Conservation (phyloP, 1,284 basidiomycete genomes). For the Amylostereum chailletii region DNA sequence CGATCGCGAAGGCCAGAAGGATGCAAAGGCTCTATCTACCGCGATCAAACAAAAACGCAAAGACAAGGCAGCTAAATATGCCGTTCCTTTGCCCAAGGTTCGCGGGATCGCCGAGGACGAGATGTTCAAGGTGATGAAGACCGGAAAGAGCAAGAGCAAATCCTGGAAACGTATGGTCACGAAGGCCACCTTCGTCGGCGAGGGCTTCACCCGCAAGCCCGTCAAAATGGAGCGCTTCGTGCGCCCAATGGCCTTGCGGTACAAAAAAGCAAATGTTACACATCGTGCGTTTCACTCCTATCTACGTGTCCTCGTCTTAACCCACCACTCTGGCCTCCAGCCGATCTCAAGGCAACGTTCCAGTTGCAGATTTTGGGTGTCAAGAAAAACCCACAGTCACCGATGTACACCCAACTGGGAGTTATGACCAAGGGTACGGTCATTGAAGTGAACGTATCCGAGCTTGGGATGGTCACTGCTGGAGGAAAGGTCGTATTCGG, state of each 20-base stretch:
- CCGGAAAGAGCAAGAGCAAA: slow-evolving; percentile 95
- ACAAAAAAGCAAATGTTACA: slow-evolving; percentile 98
- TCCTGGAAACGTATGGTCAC: slow-evolving; percentile 99
- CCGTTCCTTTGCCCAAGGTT: slow-evolving; percentile 95
- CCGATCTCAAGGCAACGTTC: slow-evolving; percentile 97
- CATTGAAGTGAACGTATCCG: slow-evolving; percentile 96
- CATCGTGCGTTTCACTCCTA: slow-evolving; percentile 65
- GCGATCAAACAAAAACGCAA: slow-evolving; percentile 99
- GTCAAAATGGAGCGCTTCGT: slow-evolving; percentile 99
- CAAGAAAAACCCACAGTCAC: slow-evolving; percentile 99
- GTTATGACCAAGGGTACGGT: slow-evolving; percentile 99
- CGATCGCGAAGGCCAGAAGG: slow-evolving; percentile 94
- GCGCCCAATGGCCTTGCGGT: slow-evolving; percentile 93
- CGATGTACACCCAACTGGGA: slow-evolving; percentile 92
- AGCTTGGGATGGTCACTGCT: slow-evolving; percentile 97
- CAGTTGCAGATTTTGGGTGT: slow-evolving; percentile 97
- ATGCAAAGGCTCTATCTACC: slow-evolving; percentile 94
- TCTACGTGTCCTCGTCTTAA: slow-evolving; percentile 7
- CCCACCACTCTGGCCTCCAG: slow-evolving; percentile 29
- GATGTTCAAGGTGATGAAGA: slow-evolving; percentile 99
- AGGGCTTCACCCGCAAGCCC: slow-evolving; percentile 96
- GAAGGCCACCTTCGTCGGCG: slow-evolving; percentile 98
- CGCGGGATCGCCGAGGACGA: slow-evolving; percentile 98
- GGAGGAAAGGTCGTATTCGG: slow-evolving; percentile 91
- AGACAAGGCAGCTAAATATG: slow-evolving; percentile 98